phyloP scores from a whole-genome alignment of 179 eudicot genomes.

The Beta macrorhiza region DNA sequence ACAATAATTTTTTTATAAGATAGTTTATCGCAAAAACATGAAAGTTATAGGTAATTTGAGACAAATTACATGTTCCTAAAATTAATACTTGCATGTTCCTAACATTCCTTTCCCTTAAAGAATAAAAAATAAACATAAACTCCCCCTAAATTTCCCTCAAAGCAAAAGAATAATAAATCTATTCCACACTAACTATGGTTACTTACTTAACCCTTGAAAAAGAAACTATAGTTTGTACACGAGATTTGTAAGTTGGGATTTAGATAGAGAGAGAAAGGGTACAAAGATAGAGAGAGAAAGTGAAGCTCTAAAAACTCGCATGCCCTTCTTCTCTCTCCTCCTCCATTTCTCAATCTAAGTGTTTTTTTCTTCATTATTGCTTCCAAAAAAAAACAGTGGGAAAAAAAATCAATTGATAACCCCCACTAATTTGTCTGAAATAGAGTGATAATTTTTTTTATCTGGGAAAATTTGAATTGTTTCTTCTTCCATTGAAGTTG shows the following conservation, averaged over 20 bases:
- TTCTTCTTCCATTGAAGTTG: slow-evolving; percentile 17
- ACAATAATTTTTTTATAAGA: too few relatives aligned
- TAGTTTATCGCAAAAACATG: too few relatives aligned
- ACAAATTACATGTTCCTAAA: too few relatives aligned
- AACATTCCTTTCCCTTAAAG: neutral
- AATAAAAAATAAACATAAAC: neutral
- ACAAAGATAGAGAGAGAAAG: neutral
- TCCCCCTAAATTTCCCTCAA: neutral
- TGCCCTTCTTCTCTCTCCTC: slow-evolving; percentile 3
- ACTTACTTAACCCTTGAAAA: neutral
- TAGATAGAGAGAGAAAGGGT: slow-evolving; percentile 18
- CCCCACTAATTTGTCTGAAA: neutral
- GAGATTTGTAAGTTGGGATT: slow-evolving; percentile 38
- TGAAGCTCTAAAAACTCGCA: slow-evolving; percentile 2
- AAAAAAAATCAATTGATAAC: neutral
- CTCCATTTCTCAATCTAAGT: slow-evolving; percentile 8
- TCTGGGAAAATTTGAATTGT: slow-evolving; percentile 14
- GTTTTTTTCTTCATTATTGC: neutral
- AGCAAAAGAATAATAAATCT: neutral
- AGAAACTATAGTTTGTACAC: slow-evolving; percentile 31
- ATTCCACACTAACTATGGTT: slow-evolving; percentile 23
- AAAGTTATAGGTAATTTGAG: too few relatives aligned
- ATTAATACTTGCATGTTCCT: too few relatives aligned
- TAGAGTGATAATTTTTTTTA: slow-evolving; percentile 1
- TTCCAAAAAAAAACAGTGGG: neutral